These are phyloP conservation scores for Madurella fahalii DNA, from an alignment of 2,329 filamentous ascomycete genomes.

Conservation along the genomic window DNA sequence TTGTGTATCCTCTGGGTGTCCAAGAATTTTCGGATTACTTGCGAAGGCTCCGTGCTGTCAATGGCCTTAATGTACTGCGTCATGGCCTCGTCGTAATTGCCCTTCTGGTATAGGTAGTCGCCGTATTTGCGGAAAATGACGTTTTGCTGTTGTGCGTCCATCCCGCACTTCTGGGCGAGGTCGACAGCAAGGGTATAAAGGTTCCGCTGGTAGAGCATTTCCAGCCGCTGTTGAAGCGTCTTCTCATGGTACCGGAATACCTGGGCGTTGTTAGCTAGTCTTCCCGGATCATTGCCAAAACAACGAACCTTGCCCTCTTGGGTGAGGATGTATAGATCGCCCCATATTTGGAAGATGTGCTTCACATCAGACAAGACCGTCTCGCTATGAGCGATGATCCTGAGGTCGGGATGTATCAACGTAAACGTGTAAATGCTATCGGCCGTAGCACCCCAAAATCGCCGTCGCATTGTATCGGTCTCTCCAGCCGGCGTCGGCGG, in stretches of 20 bases:
- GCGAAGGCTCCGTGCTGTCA: slow-evolving; percentile 91
- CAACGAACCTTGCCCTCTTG: slow-evolving; percentile 76
- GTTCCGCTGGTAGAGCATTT: slow-evolving; percentile 90
- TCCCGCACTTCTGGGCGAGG: slow-evolving; percentile 80
- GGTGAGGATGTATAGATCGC: slow-evolving; percentile 82
- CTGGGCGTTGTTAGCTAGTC: slow-evolving; percentile 40
- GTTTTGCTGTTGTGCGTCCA: slow-evolving; percentile 79
- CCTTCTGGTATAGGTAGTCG: slow-evolving; percentile 90
- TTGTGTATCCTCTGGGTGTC: slow-evolving; percentile 98
- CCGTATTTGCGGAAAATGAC: slow-evolving; percentile 91
- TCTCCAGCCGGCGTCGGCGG: slow-evolving; percentile 59
- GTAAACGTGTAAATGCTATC: slow-evolving; percentile 87
- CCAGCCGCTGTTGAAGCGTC: slow-evolving; percentile 80
- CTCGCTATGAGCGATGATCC: slow-evolving; percentile 86
- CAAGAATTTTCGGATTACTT: slow-evolving; percentile 93
- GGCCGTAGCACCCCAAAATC: slow-evolving; percentile 67
- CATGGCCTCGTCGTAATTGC: slow-evolving; percentile 98
- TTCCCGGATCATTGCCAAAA: slow-evolving; percentile 8
- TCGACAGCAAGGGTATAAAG: slow-evolving; percentile 90
- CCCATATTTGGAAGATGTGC: slow-evolving; percentile 81
- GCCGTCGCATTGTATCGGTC: slow-evolving; percentile 60
- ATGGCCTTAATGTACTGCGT: slow-evolving; percentile 95
- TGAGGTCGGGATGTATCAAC: slow-evolving; percentile 84
- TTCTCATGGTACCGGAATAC: slow-evolving; percentile 86
- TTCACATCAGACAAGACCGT: slow-evolving; percentile 76